A percentile compares a stretch with the other conserved stretches of the same genome.
phyloP scores from a whole-genome alignment of 352 stramenopile species.

The Globisporangium echinulatum region DNA sequence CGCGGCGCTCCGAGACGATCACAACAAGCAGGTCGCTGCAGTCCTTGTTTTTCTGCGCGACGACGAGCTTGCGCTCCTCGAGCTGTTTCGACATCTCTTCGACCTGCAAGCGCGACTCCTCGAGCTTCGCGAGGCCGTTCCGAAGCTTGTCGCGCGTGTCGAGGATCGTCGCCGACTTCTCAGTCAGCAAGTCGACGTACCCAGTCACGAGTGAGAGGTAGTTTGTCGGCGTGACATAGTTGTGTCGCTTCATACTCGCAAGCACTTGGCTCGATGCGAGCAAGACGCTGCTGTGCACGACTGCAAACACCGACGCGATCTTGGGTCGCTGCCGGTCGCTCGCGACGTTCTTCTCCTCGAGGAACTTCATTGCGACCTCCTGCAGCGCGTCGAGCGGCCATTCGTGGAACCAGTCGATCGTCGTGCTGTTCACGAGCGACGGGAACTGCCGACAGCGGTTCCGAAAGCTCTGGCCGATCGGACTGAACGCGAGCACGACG shows the following conservation, averaged over 20 bases:
- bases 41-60: conserved; percentile 91
- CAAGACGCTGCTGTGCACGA: conserved; percentile 86
- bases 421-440: conserved; percentile 92
- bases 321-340: conserved; percentile 65
- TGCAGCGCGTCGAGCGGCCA: conserved; percentile 90
- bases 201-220: conserved; percentile 91
- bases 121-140: conserved; percentile 76
- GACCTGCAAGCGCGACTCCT: conserved; percentile 76
- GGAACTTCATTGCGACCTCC: conserved; percentile 91
- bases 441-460: conserved; percentile 87
- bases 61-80: conserved; percentile 85
- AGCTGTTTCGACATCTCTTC: conserved; percentile 85
- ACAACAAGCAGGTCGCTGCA: conserved; percentile 93
- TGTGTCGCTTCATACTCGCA: conserved; percentile 88
- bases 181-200: conserved; percentile 78
- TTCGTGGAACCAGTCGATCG: conserved; percentile 92
- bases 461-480: conserved; percentile 85
- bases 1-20: conserved; percentile 91
- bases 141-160: conserved; percentile 80
- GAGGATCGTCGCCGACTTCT: conserved; percentile 67
- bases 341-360: conserved; percentile 83
- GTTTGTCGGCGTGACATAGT: conserved; percentile 93
- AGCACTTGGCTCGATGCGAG: conserved; percentile 80
- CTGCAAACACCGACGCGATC: conserved; percentile 85
- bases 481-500: conserved; percentile 90